phyloP scores from a whole-genome alignment of 2,329 filamentous ascomycete genomes.

The Corynespora cassiicola region DNA sequence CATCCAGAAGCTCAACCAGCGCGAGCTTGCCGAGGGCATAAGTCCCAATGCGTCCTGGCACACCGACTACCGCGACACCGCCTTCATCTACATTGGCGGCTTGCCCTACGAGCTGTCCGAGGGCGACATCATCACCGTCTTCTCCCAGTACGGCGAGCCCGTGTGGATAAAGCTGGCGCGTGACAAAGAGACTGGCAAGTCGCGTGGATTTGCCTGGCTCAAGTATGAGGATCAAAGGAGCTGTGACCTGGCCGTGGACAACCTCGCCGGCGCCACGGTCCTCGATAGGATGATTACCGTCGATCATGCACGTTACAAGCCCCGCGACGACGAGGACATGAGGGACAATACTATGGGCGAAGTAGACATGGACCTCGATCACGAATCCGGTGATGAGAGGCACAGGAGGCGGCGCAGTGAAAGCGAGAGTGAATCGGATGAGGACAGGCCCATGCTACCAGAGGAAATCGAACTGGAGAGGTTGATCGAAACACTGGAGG shows the following conservation, averaged over 20 bases:
- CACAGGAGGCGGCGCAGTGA: slow-evolving; percentile 55
- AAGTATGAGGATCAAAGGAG: slow-evolving; percentile 99
- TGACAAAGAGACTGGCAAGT: slow-evolving; percentile 96
- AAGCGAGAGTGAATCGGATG: slow-evolving; percentile 47
- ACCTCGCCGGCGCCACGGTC: slow-evolving; percentile 85
- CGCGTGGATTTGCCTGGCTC: slow-evolving; percentile 91
- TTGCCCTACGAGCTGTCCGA: slow-evolving; percentile 92
- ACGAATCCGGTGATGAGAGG: slow-evolving; percentile 54
- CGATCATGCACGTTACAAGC: slow-evolving; percentile 92
- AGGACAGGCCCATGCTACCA: slow-evolving; percentile 70
- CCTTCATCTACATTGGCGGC: slow-evolving; percentile 95
- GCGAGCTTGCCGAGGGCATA: slow-evolving; percentile 89
- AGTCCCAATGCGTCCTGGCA: slow-evolving; percentile 92
- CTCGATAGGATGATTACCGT: slow-evolving; percentile 82
- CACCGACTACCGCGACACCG: slow-evolving; percentile 95
- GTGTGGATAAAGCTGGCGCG: slow-evolving; percentile 90
- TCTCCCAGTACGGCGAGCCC: slow-evolving; percentile 96
- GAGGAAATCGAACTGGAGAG: slow-evolving; percentile 82
- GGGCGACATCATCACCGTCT: slow-evolving; percentile 94
- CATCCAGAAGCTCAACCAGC: slow-evolving; percentile 91
- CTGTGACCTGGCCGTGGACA: slow-evolving; percentile 95
- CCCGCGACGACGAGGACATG: slow-evolving; percentile 74
- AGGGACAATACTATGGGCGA: slow-evolving; percentile 67
- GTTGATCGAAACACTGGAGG: slow-evolving; percentile 81
- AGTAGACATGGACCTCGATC: slow-evolving; percentile 40